Evolutionary conservation across 148 eudicot species (phyloP).

Genomic region (Cornus controversa): DNA sequence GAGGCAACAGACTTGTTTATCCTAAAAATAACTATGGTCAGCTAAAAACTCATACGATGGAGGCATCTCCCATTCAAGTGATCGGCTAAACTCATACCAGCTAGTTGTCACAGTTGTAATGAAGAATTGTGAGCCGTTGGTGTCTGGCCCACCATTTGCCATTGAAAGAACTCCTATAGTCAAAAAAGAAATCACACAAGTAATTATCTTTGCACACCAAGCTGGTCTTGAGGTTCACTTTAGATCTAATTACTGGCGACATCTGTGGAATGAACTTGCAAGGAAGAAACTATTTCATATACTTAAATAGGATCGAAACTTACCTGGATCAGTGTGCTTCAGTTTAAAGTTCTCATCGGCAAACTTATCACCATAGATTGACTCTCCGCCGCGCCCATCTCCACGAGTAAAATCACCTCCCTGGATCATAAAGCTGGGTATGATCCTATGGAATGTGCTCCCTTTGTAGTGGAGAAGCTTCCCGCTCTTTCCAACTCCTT

Average conservation of each 20-base stretch:
- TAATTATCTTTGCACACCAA: not conserved
- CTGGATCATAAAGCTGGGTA: constrained; percentile 84
- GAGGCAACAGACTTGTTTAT: not conserved
- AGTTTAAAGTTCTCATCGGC: constrained; percentile 86
- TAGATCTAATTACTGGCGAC: not conserved
- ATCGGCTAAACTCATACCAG: constrained; percentile 26
- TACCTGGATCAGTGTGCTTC: constrained; percentile 89
- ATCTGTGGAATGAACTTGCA: not conserved
- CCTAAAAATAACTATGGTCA: not conserved
- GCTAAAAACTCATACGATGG: not conserved
- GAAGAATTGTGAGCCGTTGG: constrained; percentile 67
- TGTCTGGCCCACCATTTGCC: constrained; percentile 41
- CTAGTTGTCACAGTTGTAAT: constrained; percentile 50
- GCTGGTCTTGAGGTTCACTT: not conserved
- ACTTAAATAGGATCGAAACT: not conserved
- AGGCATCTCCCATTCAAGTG: not conserved
- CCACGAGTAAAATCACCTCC: constrained; percentile 95
- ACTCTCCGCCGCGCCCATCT: constrained; percentile 97
- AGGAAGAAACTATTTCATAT: not conserved
- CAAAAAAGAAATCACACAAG: not conserved
- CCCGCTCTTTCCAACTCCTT: constrained; percentile 69
- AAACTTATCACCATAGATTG: constrained; percentile 87
- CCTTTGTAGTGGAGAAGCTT: constrained; percentile 80
- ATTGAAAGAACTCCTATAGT: constrained; percentile 67
- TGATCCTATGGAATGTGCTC: constrained; percentile 71